Base-by-base conservation (phyloP, 345 rosid genomes). In the Erodium maritimum region DNA sequence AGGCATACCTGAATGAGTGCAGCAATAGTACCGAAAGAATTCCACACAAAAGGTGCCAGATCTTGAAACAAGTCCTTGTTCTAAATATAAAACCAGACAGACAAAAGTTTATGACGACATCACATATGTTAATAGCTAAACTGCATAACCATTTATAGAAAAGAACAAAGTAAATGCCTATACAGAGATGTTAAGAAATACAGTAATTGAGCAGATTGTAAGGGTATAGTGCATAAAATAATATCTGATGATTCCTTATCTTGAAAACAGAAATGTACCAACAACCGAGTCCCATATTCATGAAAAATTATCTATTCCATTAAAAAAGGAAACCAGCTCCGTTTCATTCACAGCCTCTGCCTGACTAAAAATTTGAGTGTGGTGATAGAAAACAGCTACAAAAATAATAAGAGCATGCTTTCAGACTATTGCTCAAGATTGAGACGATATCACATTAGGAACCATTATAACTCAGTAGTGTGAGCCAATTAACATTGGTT, bases 41-140 rank as follows among this genome's bases (percentile, higher is more conserved):
- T 84, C 88, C 97, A 82, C 84, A 87, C 63, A 52, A 94, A 73
- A 63, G 95, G 97, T 57, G 95, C 99, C 86, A 94, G 74, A 83
- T 85, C 95, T 73, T 90, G 95, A 84, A 94, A 89, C 67, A 70
- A 61, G 67, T 75, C 76, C 62, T 76, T 73, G 72, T 73, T 76
- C 71, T 71, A 73, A 61, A 69, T 62, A 60, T 48, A 50, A 63
- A 63, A 71, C 58, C 70, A 76, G 69, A 58, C 56, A 56, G 63
- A 73, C 55, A 66, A 69, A 64, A 58, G 73, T 77, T 71, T 56
- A 73, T 55, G 50, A 65, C 59, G 63, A 73, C 52, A 61, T 59
- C 65, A 68, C 59, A 62, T 56, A 71, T 46, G 45, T 25, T 61
- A 69, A 60, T 63, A 66, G 46, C 56, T 64, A 60, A 65, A 70